Conservation (phyloP, 768 basidiomycete species). For the Lactifluus pinguis region DNA sequence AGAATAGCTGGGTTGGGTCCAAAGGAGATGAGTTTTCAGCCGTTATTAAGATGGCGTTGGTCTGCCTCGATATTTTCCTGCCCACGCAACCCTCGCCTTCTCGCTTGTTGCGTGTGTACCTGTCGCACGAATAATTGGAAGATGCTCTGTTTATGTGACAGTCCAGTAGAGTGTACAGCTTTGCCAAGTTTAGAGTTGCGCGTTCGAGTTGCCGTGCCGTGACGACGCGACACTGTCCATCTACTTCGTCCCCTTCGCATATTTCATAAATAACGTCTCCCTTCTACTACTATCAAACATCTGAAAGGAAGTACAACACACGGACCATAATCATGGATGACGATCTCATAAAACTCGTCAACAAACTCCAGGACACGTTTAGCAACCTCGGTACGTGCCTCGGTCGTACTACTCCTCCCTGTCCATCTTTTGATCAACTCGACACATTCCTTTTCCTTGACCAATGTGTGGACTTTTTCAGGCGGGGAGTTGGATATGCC, state of each 20-base stretch:
- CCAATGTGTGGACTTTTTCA: conserved; percentile 23
- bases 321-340: conserved; percentile 62
- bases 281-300: background rate
- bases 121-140: too few relatives aligned
- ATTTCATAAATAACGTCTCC: background rate
- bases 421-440: conserved; percentile 10
- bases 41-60: too few relatives aligned
- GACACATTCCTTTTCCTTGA: background rate
- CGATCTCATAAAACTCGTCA: conserved; percentile 89
- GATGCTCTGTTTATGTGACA: too few relatives aligned
- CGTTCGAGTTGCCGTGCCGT: background rate
- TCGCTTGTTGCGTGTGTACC: too few relatives aligned
- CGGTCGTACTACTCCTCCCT: conserved; percentile 1
- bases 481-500: conserved; percentile 92
- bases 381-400: conserved; percentile 64
- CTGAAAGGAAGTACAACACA: background rate
- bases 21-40: too few relatives aligned
- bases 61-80: too few relatives aligned
- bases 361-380: conserved; percentile 92
- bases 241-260: background rate
- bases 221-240: conserved; percentile 4
- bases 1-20: background rate
- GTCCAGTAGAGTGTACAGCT: too few relatives aligned
- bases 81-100: too few relatives aligned
- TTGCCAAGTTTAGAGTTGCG: too few relatives aligned